Percentiles rank a stretch among this genome's conserved stretches.
These are phyloP conservation scores for Colletotrichum sp. DNA, from an alignment of 2,329 filamentous ascomycete genomes.

Conservation along the genomic window DNA sequence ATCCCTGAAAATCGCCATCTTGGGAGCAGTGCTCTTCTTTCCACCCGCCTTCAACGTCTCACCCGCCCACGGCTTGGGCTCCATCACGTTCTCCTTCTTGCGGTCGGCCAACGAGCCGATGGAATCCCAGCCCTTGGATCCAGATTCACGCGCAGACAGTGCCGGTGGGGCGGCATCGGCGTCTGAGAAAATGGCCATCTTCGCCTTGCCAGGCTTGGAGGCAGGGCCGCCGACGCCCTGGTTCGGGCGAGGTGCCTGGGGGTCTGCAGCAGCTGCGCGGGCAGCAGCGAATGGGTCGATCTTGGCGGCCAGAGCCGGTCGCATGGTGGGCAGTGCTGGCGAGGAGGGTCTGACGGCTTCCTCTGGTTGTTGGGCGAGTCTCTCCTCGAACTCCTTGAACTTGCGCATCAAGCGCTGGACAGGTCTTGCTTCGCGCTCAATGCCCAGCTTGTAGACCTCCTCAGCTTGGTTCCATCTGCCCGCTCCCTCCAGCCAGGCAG, in stretches of 20 bases:
- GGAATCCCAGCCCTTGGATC: constrained; percentile 84
- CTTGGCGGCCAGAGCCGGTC: constrained; percentile 86
- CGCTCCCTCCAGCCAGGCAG: constrained; percentile 86
- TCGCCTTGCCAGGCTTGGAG: constrained; percentile 74
- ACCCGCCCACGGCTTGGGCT: constrained; percentile 88
- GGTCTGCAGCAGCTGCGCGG: constrained; percentile 58
- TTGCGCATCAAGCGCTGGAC: constrained; percentile 83
- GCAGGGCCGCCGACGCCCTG: constrained; percentile 52
- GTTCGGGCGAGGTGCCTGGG: constrained; percentile 67
- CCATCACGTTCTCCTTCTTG: constrained; percentile 91
- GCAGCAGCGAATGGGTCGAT: constrained; percentile 77
- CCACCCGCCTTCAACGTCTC: constrained; percentile 89
- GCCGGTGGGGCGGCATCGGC: constrained; percentile 64
- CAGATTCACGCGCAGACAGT: constrained; percentile 55
- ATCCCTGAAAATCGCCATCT: constrained; percentile 95
- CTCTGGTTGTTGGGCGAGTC: constrained; percentile 70
- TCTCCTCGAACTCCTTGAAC: constrained; percentile 88
- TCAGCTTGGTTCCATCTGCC: constrained; percentile 90
- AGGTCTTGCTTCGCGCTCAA: constrained; percentile 87
- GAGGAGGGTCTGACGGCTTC: constrained; percentile 75
- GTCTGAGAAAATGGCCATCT: constrained; percentile 92
- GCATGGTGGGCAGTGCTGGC: constrained; percentile 82
- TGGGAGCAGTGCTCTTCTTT: constrained; percentile 76
- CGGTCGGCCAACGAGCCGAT: constrained; percentile 87
- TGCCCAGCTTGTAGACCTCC: constrained; percentile 89